Conservation (phyloP, 2,329 filamentous ascomycete genomes). For the Cladosporium velox region DNA sequence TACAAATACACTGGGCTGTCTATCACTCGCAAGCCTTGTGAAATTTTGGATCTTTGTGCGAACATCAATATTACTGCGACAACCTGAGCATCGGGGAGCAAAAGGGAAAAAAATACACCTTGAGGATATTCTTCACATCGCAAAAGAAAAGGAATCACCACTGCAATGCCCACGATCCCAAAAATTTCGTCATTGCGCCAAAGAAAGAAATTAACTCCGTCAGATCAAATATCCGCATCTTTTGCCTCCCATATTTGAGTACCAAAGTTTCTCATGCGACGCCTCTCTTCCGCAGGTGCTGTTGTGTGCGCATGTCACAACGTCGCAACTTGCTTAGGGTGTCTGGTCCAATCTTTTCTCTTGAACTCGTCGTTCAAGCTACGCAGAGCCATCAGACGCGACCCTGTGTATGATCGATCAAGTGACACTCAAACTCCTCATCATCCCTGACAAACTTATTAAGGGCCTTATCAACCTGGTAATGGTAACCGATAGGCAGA, state of each 20-base stretch:
- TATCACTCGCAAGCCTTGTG: neutral
- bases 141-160: neutral
- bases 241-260: too few species aligned
- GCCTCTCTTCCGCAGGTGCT: too few species aligned
- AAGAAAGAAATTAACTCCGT: neutral
- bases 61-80: neutral
- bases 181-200: neutral
- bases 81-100: too few species aligned
- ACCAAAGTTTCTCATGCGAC: too few species aligned
- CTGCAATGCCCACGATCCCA: neutral
- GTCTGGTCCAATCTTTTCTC: too few species aligned
- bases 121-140: too few species aligned
- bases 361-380: too few species aligned
- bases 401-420: neutral
- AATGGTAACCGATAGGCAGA: neutral
- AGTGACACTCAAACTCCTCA: neutral
- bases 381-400: too few species aligned
- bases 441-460: neutral
- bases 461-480: neutral
- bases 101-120: too few species aligned
- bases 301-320: too few species aligned
- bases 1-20: neutral
- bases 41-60: neutral
- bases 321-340: too few species aligned
- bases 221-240: neutral